These are phyloP conservation scores for Periconia sp. DNA, from an alignment of 2,329 filamentous ascomycete species.

Conservation along the genomic window DNA sequence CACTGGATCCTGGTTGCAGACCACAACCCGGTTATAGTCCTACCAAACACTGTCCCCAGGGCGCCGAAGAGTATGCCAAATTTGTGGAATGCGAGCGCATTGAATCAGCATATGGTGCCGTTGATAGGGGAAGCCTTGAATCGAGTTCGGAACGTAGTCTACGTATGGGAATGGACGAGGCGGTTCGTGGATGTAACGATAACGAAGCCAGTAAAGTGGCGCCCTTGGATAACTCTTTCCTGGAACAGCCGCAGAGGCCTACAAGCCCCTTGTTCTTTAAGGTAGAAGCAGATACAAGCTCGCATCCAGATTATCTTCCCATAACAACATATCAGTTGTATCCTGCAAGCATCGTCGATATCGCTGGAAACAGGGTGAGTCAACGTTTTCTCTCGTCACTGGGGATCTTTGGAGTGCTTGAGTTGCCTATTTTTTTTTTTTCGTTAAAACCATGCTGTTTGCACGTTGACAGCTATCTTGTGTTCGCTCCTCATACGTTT, in stretches of 20 bases:
- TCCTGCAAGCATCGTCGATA: neutral
- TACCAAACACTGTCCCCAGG: slow-evolving; percentile 24
- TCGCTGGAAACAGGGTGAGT: neutral
- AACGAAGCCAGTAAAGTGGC: neutral
- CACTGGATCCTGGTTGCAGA: slow-evolving; percentile 7
- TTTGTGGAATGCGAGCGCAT: slow-evolving; percentile 26
- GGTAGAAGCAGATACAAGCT: neutral
- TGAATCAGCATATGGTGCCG: slow-evolving; percentile 16
- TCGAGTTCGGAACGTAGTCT: neutral
- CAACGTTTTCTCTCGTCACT: too few species aligned
- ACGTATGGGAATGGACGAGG: neutral
- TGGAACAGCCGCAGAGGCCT: neutral
- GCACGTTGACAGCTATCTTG: too few species aligned
- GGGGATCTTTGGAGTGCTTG: too few species aligned
- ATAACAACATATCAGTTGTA: neutral
- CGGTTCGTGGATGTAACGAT: too few species aligned
- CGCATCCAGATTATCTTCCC: neutral
- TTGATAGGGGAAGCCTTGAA: slow-evolving; percentile 3
- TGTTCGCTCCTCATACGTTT: neutral
- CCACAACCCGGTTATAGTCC: slow-evolving; percentile 19
- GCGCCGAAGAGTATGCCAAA: slow-evolving; percentile 29
- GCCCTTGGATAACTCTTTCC: neutral
- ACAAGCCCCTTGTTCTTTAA: neutral
- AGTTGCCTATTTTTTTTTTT: too few species aligned
- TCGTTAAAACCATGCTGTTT: too few species aligned